Percentiles rank a stretch among this genome's conserved stretches.
Evolutionary conservation across 169 alveolate species (phyloP).

Genomic region (Plasmodium knowlesi): DNA sequence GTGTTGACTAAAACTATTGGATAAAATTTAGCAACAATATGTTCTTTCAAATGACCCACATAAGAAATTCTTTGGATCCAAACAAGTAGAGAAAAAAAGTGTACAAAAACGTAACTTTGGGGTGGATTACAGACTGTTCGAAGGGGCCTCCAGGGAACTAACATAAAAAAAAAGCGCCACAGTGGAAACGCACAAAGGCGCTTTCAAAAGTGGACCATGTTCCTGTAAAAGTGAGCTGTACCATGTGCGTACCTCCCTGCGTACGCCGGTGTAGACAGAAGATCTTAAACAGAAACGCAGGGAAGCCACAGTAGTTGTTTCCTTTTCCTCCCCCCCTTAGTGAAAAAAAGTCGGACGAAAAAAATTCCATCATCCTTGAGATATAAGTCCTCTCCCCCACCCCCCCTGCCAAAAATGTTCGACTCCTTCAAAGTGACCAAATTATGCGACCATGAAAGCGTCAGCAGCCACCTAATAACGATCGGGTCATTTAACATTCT

Average conservation of each 20-base stretch:
- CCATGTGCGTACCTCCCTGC: neutral
- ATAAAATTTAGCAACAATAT: neutral
- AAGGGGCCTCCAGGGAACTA: neutral
- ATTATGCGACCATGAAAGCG: conserved; percentile 23
- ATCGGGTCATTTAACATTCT: conserved; percentile 59
- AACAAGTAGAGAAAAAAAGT: neutral
- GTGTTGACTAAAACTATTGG: neutral
- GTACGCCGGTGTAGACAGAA: neutral
- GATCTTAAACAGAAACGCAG: neutral
- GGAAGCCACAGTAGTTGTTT: neutral
- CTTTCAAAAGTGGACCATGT: neutral
- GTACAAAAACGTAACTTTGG: neutral
- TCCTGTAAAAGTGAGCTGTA: neutral
- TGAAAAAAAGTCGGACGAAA: neutral
- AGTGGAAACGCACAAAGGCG: neutral
- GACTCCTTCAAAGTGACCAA: conserved; percentile 51
- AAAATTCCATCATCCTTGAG: neutral
- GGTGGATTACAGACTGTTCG: neutral
- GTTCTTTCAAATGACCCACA: neutral
- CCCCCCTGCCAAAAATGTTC: too few relatives aligned
- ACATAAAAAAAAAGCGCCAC: neutral
- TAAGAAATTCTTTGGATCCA: neutral
- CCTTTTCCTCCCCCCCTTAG: neutral
- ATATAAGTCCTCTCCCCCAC: neutral
- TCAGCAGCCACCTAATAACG: conserved; percentile 56